Base-by-base conservation (phyloP, 2,329 filamentous ascomycete species). In the Trichoderma lentiforme region DNA sequence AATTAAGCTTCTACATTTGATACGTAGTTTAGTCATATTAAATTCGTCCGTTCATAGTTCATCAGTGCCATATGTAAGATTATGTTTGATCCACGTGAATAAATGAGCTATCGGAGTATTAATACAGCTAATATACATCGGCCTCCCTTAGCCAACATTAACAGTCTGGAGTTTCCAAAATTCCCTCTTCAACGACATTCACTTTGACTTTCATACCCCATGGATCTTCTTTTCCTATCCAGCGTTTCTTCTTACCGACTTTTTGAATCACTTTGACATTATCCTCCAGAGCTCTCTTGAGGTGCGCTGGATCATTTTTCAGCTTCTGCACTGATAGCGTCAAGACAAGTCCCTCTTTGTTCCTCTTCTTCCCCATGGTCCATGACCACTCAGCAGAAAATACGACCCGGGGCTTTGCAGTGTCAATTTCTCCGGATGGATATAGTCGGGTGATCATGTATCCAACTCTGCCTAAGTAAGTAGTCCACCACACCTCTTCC, bases 401-500 rank as follows among this genome's bases (percentile, higher is more conserved):
- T 2, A 77, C 79, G 28, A 87, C 77, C 28, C 82, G 80, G 21
- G 82, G 80, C 73, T 83, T 81, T 34, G 76, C 75, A 34, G 76
- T 73, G 66, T 81, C 76, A 3, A 87, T 78, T 1, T 84, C 79
- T 1, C 91, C 90, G 1, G 88, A 86, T 0, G 91, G 91, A 79
- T 90, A 91, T 9, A 92, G 82, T 11, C 81, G 83, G 0, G 86
- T 87, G 34, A 92, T 81, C 11, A 92, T 78, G 6, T 82, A 83
- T 3, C 88, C 89, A 1, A 92, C 84, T 18, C 85, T 84, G 0
- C 91, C 91, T 0, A 92, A 76, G 76, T 91, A 92, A 67, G 84
- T 85, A 69, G 87, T 86, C 90, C 90, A 92, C 90, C 90, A 93
- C 12, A 86, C 82, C 71, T 87, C 83, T 74, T 86, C 84, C 0